Evolutionary conservation across 1,139 yeast genomes (phyloP).

Genomic region (Diutina sp.): DNA sequence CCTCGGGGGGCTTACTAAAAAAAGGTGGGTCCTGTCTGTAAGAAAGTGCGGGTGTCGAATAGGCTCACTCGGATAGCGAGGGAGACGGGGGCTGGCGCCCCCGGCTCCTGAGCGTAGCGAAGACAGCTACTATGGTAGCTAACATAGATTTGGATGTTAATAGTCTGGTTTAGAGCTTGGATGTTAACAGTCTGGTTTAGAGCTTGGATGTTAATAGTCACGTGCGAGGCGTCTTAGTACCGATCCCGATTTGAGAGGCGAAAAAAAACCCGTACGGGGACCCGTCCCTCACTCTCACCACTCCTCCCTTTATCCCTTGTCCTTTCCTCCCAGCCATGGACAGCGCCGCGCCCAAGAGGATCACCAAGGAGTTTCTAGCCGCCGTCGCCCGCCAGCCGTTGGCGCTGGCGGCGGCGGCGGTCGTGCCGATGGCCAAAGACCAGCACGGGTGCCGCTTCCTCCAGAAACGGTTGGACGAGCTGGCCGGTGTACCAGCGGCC

Average conservation of each 20-base stretch:
- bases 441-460: conserved; percentile 93
- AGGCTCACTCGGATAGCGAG: not conserved
- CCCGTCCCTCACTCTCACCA: not conserved
- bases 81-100: not conserved
- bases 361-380: conserved; percentile 31
- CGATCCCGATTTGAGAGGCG: not conserved
- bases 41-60: not conserved
- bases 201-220: not conserved
- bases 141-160: no score
- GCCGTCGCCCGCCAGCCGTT: conserved; percentile 26
- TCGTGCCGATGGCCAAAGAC: conserved; percentile 44
- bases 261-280: not conserved
- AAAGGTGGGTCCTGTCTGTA: not conserved
- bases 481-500: not conserved
- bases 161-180: no score
- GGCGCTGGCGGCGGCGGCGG: conserved; percentile 19
- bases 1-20: not conserved
- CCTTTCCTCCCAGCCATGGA: no score
- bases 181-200: no score
- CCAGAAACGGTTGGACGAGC: conserved; percentile 42
- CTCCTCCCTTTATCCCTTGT: no score
- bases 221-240: not conserved
- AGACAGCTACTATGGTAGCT: no score
- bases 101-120: no score
- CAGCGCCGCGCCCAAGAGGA: conserved; percentile 8